Evolutionary conservation across 139 green algal genomes (phyloP).

Genomic region (Spirogloea muscicola): DNA sequence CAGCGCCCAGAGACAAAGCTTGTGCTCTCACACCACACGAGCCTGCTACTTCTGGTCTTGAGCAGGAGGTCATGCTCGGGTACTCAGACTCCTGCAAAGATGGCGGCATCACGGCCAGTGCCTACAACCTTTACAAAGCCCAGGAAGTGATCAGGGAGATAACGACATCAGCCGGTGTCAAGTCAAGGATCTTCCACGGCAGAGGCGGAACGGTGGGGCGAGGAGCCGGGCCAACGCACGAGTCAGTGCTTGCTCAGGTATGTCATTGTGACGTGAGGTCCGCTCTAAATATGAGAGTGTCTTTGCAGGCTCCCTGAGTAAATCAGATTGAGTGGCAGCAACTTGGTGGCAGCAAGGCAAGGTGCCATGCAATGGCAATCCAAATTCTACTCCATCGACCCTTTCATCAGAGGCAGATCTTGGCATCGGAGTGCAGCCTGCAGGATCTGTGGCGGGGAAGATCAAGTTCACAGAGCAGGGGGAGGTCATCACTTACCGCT

Average conservation of each 20-base stretch:
- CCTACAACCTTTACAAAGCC: conserved; percentile 75
- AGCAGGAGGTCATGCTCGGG: conserved; percentile 85
- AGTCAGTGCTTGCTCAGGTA: conserved; percentile 72
- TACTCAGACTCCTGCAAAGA: conserved; percentile 95
- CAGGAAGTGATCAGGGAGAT: conserved; percentile 57
- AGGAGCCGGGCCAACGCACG: conserved; percentile 81
- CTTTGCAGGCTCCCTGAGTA: too few relatives aligned
- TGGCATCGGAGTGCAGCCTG: conserved; percentile 79
- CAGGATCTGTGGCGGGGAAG: conserved; percentile 53
- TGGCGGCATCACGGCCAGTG: conserved; percentile 76
- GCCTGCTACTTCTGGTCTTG: too few relatives aligned
- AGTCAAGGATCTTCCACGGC: conserved; percentile 88
- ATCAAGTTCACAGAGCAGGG: conserved; percentile 48
- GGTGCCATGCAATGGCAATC: too few relatives aligned
- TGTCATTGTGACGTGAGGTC: too few relatives aligned
- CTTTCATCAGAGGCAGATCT: too few relatives aligned
- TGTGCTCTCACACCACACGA: too few relatives aligned
- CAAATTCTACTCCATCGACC: too few relatives aligned
- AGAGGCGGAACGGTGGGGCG: conserved; percentile 85
- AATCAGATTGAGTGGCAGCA: too few relatives aligned
- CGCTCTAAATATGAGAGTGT: too few relatives aligned
- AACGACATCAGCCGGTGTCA: conserved; percentile 59
- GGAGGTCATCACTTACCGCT: conserved; percentile 61
- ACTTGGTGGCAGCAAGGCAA: too few relatives aligned
- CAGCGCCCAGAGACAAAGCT: too few relatives aligned